Evolutionary conservation across 2,329 filamentous ascomycete genomes (phyloP).

Genomic region (Blastomyces emzantsi): DNA sequence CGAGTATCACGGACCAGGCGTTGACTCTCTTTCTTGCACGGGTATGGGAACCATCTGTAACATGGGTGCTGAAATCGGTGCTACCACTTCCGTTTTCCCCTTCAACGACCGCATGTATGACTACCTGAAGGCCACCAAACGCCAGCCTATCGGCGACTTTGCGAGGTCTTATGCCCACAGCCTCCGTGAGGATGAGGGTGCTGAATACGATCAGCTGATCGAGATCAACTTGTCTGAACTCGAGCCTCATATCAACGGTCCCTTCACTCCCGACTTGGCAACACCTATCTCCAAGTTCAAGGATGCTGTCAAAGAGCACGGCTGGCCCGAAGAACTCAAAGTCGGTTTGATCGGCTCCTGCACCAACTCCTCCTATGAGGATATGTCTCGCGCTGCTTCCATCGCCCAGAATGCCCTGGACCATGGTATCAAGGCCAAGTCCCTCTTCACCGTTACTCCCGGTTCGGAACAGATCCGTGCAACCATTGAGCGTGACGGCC

Average conservation of each 20-base stretch:
- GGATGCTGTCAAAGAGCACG: conserved; percentile 85
- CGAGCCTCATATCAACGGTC: conserved; percentile 97
- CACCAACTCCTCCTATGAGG: conserved; percentile 84
- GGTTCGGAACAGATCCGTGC: conserved; percentile 96
- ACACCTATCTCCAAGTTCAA: conserved; percentile 98
- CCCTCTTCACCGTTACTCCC: conserved; percentile 88
- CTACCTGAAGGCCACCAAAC: conserved; percentile 87
- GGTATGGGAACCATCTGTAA: conserved; percentile 77
- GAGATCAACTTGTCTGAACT: conserved; percentile 93
- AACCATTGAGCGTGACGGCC: conserved; percentile 82
- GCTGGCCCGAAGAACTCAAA: conserved; percentile 94
- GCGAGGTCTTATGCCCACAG: conserved; percentile 75
- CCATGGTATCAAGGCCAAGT: conserved; percentile 89
- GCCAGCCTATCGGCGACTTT: conserved; percentile 82
- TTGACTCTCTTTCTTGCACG: conserved; percentile 64
- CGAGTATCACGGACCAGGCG: conserved; percentile 55
- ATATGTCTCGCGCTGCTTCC: conserved; percentile 88
- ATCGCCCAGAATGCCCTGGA: conserved; percentile 85
- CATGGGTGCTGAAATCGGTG: conserved; percentile 57
- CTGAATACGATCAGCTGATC: conserved; percentile 91
- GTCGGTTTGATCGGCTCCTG: conserved; percentile 96
- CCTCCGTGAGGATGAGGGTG: conserved; percentile 77
- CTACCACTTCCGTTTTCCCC: conserved; percentile 90
- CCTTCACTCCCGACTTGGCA: conserved; percentile 95
- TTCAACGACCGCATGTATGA: conserved; percentile 98